phyloP scores from a whole-genome alignment of 495 filamentous ascomycete species.

The Penicillium flavigenum region DNA sequence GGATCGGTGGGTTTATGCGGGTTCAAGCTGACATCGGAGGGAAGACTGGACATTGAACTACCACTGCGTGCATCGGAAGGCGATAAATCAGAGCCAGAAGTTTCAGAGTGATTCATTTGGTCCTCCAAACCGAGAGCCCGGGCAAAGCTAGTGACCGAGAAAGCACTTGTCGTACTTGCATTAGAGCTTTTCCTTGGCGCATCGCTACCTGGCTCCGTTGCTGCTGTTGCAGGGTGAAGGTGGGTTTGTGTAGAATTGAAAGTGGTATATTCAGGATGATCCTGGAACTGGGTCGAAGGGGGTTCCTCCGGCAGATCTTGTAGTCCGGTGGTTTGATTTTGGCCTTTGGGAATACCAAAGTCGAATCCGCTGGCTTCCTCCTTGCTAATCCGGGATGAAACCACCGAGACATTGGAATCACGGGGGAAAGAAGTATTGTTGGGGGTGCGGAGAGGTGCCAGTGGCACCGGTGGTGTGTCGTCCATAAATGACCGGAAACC shows the following conservation, averaged over 20 bases:
- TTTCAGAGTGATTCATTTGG: conserved; percentile 49
- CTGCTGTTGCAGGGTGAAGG: conserved; percentile 18
- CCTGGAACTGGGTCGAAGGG: conserved; percentile 8
- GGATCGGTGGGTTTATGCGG: conserved; percentile 35
- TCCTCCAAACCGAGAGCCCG: conserved; percentile 43
- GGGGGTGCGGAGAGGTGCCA: conserved; percentile 28
- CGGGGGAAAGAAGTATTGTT: conserved; percentile 25
- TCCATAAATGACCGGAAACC: conserved; percentile 36
- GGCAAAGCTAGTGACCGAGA: conserved; percentile 43
- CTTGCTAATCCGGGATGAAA: conserved; percentile 21
- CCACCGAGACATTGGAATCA: conserved; percentile 29
- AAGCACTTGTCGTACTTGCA: conserved; percentile 32
- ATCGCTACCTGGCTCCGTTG: conserved; percentile 15
- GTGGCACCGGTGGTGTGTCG: conserved; percentile 41
- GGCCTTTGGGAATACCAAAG: conserved; percentile 24
- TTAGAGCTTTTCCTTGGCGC: conserved; percentile 32
- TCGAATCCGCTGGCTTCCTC: conserved; percentile 35
- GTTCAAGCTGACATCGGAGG: conserved; percentile 40
- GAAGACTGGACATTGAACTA: conserved; percentile 68
- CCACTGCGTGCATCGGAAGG: conserved; percentile 63
- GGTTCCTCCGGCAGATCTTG: conserved; percentile 26
- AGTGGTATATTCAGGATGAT: conserved; percentile 5
- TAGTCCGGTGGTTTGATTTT: conserved; percentile 10
- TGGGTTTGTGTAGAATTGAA: conserved; percentile 16
- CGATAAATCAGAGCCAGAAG: conserved; percentile 69